Percentiles rank a stretch among this genome's conserved stretches.
phyloP scores from a whole-genome alignment of 306 rosid species.

The Quercus parvula region DNA sequence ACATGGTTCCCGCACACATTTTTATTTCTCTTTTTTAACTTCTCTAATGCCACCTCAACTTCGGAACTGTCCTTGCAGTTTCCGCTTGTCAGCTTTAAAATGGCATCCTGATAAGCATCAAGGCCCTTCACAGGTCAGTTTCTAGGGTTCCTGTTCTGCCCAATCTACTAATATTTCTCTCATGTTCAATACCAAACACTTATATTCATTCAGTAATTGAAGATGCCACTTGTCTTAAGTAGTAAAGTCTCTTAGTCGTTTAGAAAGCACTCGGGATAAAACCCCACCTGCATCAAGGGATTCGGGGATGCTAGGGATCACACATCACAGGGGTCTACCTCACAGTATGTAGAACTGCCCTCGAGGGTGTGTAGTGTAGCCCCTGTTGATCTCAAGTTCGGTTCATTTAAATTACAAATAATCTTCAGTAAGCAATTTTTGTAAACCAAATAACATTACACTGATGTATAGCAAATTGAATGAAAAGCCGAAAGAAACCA shows the following conservation, averaged over 20 bases:
- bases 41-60: neutral
- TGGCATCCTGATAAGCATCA: conserved; percentile 98
- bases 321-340: neutral
- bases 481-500: too few species aligned
- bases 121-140: conserved; percentile 79
- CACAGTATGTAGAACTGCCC: neutral
- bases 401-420: too few species aligned
- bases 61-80: conserved; percentile 41
- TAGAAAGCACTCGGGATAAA: neutral
- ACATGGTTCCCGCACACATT: neutral
- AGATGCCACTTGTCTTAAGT: neutral
- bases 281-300: neutral
- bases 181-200: neutral
- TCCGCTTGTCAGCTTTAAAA: conserved; percentile 79
- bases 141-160: conserved; percentile 2
- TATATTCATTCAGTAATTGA: neutral
- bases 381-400: too few species aligned
- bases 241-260: neutral
- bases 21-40: neutral
- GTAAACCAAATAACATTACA: too few species aligned
- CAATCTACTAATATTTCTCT: neutral
- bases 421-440: too few species aligned
- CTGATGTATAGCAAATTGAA: too few species aligned
- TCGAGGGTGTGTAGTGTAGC: too few species aligned
- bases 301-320: neutral